These are phyloP conservation scores for Citrus sp. DNA, from an alignment of 345 rosid genomes.

Conservation along the genomic window DNA sequence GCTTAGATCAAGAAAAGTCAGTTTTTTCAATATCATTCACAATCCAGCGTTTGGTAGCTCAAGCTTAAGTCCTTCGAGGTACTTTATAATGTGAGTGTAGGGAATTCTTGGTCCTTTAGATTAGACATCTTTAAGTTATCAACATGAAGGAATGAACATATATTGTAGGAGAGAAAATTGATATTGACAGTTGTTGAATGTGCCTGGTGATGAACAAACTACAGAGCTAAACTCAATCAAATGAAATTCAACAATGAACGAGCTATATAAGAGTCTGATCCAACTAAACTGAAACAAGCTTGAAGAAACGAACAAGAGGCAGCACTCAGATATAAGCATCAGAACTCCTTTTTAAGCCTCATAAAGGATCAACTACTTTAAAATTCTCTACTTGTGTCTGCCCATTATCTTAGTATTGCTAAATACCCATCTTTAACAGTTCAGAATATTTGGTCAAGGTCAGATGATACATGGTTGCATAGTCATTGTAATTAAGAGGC, in stretches of 20 bases:
- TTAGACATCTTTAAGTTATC: neutral
- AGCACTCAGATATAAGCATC: neutral
- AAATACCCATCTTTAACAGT: neutral
- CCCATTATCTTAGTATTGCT: neutral
- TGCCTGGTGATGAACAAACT: neutral
- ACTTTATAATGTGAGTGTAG: neutral
- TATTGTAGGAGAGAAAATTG: neutral
- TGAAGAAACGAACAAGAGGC: neutral
- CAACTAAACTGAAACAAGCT: neutral
- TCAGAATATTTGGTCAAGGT: neutral
- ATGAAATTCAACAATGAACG: neutral
- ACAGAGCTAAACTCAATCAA: neutral
- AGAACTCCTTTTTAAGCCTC: neutral
- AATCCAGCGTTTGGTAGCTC: conserved; percentile 2
- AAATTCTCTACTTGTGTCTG: neutral
- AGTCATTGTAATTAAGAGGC: neutral
- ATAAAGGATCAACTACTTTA: neutral
- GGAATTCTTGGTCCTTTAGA: neutral
- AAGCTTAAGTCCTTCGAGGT: neutral
- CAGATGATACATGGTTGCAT: neutral
- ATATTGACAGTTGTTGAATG: neutral
- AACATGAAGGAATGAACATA: neutral
- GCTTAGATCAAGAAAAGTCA: conserved; percentile 4
- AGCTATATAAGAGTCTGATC: neutral
- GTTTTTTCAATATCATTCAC: neutral